Conservation (phyloP, 2,329 filamentous ascomycete species). For the Paraphoma sp. region DNA sequence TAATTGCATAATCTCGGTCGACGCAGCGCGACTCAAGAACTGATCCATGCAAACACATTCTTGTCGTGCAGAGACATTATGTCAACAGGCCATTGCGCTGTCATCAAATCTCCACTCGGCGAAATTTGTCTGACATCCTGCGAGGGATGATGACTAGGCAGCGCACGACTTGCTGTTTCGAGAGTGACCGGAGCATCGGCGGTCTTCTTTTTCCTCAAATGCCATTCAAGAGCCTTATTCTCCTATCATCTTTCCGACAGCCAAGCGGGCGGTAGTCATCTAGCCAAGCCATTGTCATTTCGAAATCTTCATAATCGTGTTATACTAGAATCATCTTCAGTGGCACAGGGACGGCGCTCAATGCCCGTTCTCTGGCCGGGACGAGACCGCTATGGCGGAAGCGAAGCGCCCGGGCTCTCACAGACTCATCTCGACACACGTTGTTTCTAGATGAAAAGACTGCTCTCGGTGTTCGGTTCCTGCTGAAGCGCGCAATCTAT, state of each 20-base stretch:
- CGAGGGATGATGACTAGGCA: background rate
- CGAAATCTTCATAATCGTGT: background rate
- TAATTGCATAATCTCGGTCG: background rate
- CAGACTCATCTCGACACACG: slow-evolving; percentile 1
- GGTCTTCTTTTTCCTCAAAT: background rate
- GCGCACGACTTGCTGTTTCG: background rate
- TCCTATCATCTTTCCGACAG: background rate
- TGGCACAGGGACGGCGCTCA: slow-evolving; percentile 8
- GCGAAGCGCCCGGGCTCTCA: slow-evolving; percentile 13
- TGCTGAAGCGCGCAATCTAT: slow-evolving; percentile 9
- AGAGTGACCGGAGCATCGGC: background rate
- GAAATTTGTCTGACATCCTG: background rate
- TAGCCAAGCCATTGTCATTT: background rate
- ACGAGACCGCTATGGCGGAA: slow-evolving; percentile 16
- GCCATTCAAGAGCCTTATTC: background rate
- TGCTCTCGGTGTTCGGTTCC: slow-evolving; percentile 1
- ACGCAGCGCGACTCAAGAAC: background rate
- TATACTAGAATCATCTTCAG: background rate
- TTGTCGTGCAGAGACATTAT: background rate
- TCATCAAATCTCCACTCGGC: background rate
- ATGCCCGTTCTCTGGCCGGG: slow-evolving; percentile 8
- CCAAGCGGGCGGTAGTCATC: background rate
- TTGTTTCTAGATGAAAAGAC: slow-evolving; percentile 4
- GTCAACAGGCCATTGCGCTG: background rate
- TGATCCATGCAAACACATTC: background rate